These are phyloP conservation scores for Leccinellum rugosiceps DNA, from an alignment of 768 basidiomycete species.

Conservation along the genomic window DNA sequence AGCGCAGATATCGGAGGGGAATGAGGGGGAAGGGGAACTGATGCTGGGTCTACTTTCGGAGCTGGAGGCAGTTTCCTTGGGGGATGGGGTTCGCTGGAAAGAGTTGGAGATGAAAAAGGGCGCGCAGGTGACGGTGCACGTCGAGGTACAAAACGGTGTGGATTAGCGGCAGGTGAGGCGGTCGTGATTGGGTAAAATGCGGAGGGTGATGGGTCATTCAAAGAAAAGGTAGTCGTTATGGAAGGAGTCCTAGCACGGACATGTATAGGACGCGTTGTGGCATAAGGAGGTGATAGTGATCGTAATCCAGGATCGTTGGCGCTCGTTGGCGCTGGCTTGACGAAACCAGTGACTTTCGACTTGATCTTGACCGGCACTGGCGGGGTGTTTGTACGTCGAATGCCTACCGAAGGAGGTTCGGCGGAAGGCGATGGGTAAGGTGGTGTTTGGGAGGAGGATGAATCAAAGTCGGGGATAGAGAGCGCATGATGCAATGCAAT, in stretches of 20 bases:
- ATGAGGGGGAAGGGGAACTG: slow-evolving; percentile 60
- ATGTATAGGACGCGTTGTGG: slow-evolving; percentile 30
- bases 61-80: slow-evolving; percentile 12
- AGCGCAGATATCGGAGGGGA: slow-evolving; percentile 71
- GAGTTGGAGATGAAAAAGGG: slow-evolving; percentile 25
- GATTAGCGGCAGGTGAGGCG: slow-evolving; percentile 52
- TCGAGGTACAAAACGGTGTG: slow-evolving; percentile 48
- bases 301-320: slow-evolving; percentile 36
- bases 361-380: slow-evolving; percentile 43
- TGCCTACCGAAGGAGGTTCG: slow-evolving; percentile 11
- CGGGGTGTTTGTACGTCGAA: slow-evolving; percentile 13
- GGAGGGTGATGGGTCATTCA: slow-evolving; percentile 27
- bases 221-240: slow-evolving; percentile 25
- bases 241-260: slow-evolving; percentile 28
- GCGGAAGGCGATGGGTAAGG: slow-evolving; percentile 16
- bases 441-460: slow-evolving; percentile 11
- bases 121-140: slow-evolving; percentile 34
- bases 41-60: slow-evolving; percentile 50
- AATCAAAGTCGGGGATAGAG: slow-evolving; percentile 21
- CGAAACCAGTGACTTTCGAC: slow-evolving; percentile 56
- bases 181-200: slow-evolving; percentile 58
- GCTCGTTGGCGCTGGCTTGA: slow-evolving; percentile 29
- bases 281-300: slow-evolving; percentile 32
- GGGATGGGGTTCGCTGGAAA: slow-evolving; percentile 23
- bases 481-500: slow-evolving; percentile 24